These are phyloP conservation scores for Euphrasia arctica DNA, from an alignment of 305 asterid genomes.

Conservation along the genomic window DNA sequence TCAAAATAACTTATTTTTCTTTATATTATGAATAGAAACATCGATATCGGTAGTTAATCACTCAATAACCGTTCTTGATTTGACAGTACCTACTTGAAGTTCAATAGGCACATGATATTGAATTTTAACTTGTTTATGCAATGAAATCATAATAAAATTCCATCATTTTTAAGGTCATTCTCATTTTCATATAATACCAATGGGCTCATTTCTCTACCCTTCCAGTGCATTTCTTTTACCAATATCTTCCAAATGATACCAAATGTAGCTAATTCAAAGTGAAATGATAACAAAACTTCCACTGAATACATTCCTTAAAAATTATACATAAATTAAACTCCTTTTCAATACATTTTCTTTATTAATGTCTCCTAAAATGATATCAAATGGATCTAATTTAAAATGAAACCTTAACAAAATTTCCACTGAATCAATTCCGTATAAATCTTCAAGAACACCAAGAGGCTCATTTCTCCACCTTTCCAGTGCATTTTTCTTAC, in stretches of 20 bases:
- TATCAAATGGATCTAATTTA: not conserved
- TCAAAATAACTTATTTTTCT: not conserved
- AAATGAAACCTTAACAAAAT: not conserved
- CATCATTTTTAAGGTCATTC: no score
- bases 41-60: not conserved
- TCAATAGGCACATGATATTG: slow-evolving; percentile 1
- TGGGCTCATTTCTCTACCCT: no score
- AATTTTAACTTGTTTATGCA: slow-evolving; percentile 8
- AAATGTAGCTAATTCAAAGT: no score
- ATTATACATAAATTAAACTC: not conserved
- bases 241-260: no score
- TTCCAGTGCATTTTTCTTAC: not conserved
- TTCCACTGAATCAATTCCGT: not conserved
- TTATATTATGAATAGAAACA: not conserved
- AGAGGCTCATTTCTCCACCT: slow-evolving; percentile 7
- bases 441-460: not conserved
- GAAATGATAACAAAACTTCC: not conserved
- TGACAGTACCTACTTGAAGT: slow-evolving; percentile 1
- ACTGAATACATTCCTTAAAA: slow-evolving; percentile 7
- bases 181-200: no score
- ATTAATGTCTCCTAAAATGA: not conserved
- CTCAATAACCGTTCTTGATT: not conserved
- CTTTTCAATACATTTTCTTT: not conserved
- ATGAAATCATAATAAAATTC: slow-evolving; percentile 3
- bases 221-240: no score